Percentiles rank a stretch among this genome's conserved stretches.
Conservation (phyloP, 1,139 yeast species). For the Geotrichum carabidarum region DNA sequence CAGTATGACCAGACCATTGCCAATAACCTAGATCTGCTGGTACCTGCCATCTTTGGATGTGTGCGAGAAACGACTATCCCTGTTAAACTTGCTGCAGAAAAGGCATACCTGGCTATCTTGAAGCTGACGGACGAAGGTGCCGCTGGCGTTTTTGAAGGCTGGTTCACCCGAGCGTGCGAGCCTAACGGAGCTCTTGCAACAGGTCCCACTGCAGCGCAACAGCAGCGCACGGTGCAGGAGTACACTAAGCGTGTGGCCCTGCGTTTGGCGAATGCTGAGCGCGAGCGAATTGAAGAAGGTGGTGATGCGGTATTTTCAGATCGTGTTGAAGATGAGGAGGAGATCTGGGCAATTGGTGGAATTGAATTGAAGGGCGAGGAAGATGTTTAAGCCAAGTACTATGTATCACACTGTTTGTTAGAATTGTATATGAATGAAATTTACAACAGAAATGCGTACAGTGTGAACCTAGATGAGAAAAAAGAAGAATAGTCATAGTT, state of each 20-base stretch:
- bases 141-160: constrained; percentile 51
- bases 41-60: constrained; percentile 72
- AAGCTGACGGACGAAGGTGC: constrained; percentile 66
- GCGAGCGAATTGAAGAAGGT: constrained; percentile 82
- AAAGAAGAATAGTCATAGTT: background rate
- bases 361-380: constrained; percentile 42
- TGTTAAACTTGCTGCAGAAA: constrained; percentile 89
- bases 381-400: constrained; percentile 8
- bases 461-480: background rate
- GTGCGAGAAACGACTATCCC: constrained; percentile 85
- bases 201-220: constrained; percentile 39
- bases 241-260: constrained; percentile 83
- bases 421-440: background rate
- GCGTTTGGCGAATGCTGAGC: constrained; percentile 76
- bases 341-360: constrained; percentile 84
- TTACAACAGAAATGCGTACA: background rate
- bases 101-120: constrained; percentile 73
- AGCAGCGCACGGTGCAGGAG: constrained; percentile 70
- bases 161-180: constrained; percentile 43
- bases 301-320: constrained; percentile 88
- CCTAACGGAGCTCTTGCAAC: constrained; percentile 20
- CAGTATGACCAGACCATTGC: constrained; percentile 48
- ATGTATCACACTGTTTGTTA: background rate
- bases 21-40: constrained; percentile 54
- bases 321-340: constrained; percentile 76